phyloP scores from a whole-genome alignment of 345 rosid genomes.

The Salix viminalis region DNA sequence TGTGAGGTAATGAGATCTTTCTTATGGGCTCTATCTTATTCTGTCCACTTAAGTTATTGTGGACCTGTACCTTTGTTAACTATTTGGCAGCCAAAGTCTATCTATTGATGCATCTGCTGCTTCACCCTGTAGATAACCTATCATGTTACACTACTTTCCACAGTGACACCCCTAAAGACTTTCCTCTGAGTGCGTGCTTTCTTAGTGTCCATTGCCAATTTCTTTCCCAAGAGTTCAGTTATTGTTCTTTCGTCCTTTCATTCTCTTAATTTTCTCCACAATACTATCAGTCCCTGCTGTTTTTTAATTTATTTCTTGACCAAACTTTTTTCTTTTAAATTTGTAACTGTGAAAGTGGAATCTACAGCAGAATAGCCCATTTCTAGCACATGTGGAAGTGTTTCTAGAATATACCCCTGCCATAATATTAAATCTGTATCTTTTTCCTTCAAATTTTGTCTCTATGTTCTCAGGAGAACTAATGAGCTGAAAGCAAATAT shows the following conservation, averaged over 20 bases:
- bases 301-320: neutral
- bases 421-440: neutral
- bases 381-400: neutral
- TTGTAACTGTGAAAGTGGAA: neutral
- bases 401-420: neutral
- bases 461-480: slow-evolving; percentile 54
- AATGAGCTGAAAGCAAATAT: slow-evolving; percentile 77
- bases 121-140: neutral
- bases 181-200: neutral
- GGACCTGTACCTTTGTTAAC: neutral
- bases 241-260: neutral
- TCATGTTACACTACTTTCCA: neutral
- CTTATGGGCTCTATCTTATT: neutral
- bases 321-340: neutral
- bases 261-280: neutral
- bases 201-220: neutral
- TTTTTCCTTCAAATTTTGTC: neutral
- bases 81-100: neutral
- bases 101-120: neutral
- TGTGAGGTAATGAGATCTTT: slow-evolving; percentile 51
- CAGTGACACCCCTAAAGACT: neutral
- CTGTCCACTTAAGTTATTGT: neutral
- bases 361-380: neutral
- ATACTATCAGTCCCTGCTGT: neutral
- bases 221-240: neutral